A percentile compares a stretch with the other conserved stretches of the same genome.
Evolutionary conservation across 2,329 filamentous ascomycete species (phyloP).

Genomic region (Parastagonospora avenae): DNA sequence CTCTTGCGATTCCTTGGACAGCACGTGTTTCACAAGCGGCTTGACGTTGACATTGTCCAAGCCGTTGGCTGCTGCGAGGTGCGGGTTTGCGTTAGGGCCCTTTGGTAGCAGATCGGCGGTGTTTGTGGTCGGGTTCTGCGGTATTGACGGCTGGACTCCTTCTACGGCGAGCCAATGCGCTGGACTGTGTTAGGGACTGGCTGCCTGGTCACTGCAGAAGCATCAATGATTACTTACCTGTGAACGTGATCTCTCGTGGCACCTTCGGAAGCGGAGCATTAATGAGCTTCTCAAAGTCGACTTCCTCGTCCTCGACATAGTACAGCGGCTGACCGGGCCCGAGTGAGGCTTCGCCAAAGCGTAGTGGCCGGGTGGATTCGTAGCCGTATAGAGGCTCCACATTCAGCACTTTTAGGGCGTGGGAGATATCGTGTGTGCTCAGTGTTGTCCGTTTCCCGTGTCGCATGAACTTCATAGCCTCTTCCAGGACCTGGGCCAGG

Average conservation of each 20-base stretch:
- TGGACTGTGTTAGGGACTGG: conserved; percentile 44
- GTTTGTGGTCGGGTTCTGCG: conserved; percentile 88
- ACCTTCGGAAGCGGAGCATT: conserved; percentile 96
- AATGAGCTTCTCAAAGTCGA: conserved; percentile 98
- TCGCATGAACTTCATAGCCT: conserved; percentile 95
- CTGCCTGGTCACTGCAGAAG: background rate
- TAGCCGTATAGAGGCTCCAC: conserved; percentile 97
- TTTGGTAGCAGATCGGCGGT: conserved; percentile 91
- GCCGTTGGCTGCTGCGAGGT: conserved; percentile 80
- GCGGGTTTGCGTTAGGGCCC: conserved; percentile 84
- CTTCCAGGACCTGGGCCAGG: conserved; percentile 88
- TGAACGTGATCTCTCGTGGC: conserved; percentile 89
- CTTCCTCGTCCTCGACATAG: conserved; percentile 97
- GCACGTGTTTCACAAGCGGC: conserved; percentile 91
- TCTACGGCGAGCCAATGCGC: conserved; percentile 98
- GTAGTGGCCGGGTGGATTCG: conserved; percentile 84
- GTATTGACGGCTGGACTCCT: conserved; percentile 94
- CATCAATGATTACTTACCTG: conserved; percentile 61
- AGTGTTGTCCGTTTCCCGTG: conserved; percentile 84
- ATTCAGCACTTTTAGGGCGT: conserved; percentile 83
- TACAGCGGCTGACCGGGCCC: conserved; percentile 93
- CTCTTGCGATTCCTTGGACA: conserved; percentile 93
- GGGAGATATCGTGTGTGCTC: conserved; percentile 85
- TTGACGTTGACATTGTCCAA: conserved; percentile 84
- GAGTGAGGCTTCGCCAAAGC: conserved; percentile 91